Base-by-base conservation (phyloP, 352 stramenopile genomes). In the Phytophthora idaei region DNA sequence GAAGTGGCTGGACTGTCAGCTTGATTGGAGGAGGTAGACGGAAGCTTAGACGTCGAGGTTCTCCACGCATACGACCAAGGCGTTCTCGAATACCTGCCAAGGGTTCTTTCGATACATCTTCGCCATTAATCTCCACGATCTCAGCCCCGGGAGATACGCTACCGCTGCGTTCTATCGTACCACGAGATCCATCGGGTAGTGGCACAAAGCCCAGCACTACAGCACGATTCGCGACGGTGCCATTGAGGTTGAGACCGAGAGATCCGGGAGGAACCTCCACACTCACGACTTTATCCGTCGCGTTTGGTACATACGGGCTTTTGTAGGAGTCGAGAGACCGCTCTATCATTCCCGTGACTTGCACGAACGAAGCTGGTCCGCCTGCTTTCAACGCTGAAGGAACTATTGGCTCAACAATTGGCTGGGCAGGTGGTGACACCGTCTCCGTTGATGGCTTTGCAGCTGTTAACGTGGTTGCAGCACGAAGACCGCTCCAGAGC, bases 51-150 rank as follows among this genome's bases (percentile, higher is more conserved):
- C 50, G 60, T 27, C 80, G 79, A 15, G 74, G 41, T 47, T 77
- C 59, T 5, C 39, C 59, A 37, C 67, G 76, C 27, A 74, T 54
- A 8, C 71, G 73, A 8, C 73, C 68, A 14, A 91, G 70, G n/a
- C 62, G 70, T 5, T 64, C 53, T 15, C 70, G 77, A 57, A 93
- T 81, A 2, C 81, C 74, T 21, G 75, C 64, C 1, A 90, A 69
- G 15, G 76, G 54, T 50, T 66, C 61, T 7, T 55, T 47, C 7
- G 77, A 81, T 6, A 93, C 80, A 64, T 93, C 81, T 36, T 80
- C 47, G 29, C 74, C 81, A 55, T 93, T 90, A 52, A 93, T 80
- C 39, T 76, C 69, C 25, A 90, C 68, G n/a, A 93, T 75, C 47
- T 74, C 55, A 3, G 81, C 69, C 37, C 85, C 81, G 1, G 63